Conservation (phyloP, 495 filamentous ascomycete species). For the Glonium stellatum region DNA sequence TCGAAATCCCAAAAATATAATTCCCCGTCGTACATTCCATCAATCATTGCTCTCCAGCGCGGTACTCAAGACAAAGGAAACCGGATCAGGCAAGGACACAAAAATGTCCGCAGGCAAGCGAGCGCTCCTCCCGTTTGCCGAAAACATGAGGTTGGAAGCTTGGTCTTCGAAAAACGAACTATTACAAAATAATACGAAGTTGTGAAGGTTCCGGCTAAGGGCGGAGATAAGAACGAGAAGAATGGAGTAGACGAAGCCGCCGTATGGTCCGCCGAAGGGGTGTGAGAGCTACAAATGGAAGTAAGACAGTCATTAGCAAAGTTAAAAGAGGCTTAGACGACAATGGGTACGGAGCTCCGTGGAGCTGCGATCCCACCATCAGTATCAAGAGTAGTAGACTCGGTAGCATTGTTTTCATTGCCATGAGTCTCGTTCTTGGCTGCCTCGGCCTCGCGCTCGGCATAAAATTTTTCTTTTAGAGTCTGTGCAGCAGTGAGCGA, state of each 20-base stretch:
- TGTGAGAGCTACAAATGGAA: conserved; percentile 17
- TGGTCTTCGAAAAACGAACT: background rate
- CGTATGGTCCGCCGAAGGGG: conserved; percentile 24
- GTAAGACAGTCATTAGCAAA: conserved; percentile 5
- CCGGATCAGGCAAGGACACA: background rate
- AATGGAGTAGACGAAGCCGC: conserved; percentile 21
- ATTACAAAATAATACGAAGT: background rate
- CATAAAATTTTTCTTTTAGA: conserved; percentile 51
- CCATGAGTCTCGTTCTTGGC: background rate
- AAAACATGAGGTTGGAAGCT: background rate
- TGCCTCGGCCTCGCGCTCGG: conserved; percentile 21
- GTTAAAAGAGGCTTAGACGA: conserved; percentile 1
- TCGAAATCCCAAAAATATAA: background rate
- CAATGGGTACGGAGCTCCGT: conserved; percentile 12
- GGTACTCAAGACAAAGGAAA: too few relatives aligned
- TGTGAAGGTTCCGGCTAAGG: conserved; percentile 6
- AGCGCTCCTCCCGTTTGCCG: background rate
- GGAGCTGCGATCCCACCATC: conserved; percentile 21
- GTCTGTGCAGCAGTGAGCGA: conserved; percentile 54
- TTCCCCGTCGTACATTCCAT: background rate
- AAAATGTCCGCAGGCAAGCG: background rate
- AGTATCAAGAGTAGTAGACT: conserved; percentile 1
- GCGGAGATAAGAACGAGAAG: conserved; percentile 12
- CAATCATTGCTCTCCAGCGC: background rate
- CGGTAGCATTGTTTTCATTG: background rate